Evolutionary conservation across 2,329 filamentous ascomycete species (phyloP).

Genomic region (Aureobasidium musti): DNA sequence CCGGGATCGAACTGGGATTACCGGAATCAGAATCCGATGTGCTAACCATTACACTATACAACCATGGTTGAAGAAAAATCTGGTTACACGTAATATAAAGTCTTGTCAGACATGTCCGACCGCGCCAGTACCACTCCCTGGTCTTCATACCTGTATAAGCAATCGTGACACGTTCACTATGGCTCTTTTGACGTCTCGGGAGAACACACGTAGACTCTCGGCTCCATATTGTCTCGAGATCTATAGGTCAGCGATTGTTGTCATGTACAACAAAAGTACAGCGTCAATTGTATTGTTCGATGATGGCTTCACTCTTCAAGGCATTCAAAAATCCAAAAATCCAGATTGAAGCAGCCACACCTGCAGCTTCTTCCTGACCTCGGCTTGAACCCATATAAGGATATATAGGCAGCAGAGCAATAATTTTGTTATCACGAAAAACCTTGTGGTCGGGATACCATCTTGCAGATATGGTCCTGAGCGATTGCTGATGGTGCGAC

Average conservation of each 20-base stretch:
- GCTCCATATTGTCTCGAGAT: too few species aligned
- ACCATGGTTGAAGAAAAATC: slow-evolving; percentile 2
- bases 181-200: too few species aligned
- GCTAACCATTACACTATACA: slow-evolving; percentile 31
- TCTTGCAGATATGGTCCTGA: not conserved
- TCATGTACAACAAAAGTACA: not conserved
- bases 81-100: not conserved
- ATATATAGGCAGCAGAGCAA: not conserved
- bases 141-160: too few species aligned
- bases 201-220: too few species aligned
- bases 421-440: not conserved
- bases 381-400: too few species aligned
- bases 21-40: slow-evolving; percentile 31
- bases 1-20: slow-evolving; percentile 30
- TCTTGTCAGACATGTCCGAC: too few species aligned
- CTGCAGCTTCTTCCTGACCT: too few species aligned
- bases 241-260: too few species aligned
- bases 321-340: not conserved
- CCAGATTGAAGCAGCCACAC: not conserved
- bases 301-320: not conserved
- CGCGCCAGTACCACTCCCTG: too few species aligned
- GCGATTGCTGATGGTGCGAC: not conserved
- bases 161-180: too few species aligned
- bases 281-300: not conserved
- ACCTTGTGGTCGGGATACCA: too few species aligned